phyloP scores from a whole-genome alignment of 2,329 filamentous ascomycete species.

The Cucurbitaria berberidis region DNA sequence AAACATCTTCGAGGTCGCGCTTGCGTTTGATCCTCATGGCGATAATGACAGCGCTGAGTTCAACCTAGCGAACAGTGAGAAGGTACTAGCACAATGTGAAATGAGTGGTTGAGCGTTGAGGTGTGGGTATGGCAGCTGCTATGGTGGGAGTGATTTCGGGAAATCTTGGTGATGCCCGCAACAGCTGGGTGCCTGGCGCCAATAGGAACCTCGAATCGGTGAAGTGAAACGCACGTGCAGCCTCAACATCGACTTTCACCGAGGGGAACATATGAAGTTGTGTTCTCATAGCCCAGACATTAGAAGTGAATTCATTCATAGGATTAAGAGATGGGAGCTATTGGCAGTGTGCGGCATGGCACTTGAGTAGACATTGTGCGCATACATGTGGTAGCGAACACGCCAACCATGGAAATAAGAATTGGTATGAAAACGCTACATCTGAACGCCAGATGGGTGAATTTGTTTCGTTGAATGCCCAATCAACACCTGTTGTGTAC shows the following conservation, averaged over 20 bases:
- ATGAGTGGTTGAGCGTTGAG: background rate
- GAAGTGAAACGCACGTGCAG: background rate
- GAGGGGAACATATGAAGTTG: background rate
- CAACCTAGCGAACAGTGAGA: too few species aligned
- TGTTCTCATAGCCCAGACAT: too few species aligned
- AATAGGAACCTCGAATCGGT: background rate
- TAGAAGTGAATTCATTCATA: too few species aligned
- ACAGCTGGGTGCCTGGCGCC: background rate
- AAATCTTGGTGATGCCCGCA: background rate
- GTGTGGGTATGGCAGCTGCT: background rate
- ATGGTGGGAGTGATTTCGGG: background rate
- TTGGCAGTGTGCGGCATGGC: too few species aligned
- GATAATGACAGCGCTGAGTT: background rate
- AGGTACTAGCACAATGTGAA: background rate
- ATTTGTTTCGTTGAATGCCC: too few species aligned
- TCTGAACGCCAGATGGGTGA: too few species aligned
- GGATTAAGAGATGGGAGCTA: too few species aligned
- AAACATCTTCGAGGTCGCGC: background rate
- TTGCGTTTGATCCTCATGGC: slow-evolving; percentile 4
- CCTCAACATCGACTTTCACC: background rate
- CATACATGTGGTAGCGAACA: background rate
- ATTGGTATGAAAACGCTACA: too few species aligned
- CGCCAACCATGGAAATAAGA: background rate
- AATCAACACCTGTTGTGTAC: too few species aligned
- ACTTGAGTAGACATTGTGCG: too few species aligned